Percentiles rank a stretch among this genome's conserved stretches.
Evolutionary conservation across 1,284 basidiomycete genomes (phyloP).

Genomic region (Acaromyces ingoldii): DNA sequence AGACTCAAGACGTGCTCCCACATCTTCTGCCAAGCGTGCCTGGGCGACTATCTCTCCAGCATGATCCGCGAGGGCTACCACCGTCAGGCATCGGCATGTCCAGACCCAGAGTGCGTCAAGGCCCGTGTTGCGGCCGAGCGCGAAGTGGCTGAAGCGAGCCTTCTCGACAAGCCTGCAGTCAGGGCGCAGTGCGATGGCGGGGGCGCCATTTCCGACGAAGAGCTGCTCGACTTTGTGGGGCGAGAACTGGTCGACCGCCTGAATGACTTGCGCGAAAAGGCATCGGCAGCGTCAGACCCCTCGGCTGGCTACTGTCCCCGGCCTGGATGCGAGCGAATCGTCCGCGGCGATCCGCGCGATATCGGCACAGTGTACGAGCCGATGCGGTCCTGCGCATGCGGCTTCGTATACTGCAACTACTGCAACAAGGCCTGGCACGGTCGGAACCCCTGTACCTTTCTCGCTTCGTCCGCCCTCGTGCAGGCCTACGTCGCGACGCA

Average conservation of each 20-base stretch:
- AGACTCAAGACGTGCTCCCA: constrained; percentile 9
- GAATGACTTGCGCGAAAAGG: constrained; percentile 6
- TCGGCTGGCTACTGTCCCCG: constrained; percentile 14
- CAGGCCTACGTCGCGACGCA: constrained; percentile 1
- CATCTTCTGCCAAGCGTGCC: constrained; percentile 16
- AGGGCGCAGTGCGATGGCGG: not conserved
- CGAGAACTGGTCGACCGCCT: constrained; percentile 5
- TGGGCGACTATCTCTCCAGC: constrained; percentile 11
- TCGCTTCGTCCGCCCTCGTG: constrained; percentile 3
- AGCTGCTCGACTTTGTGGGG: constrained; percentile 9
- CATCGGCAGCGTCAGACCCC: constrained; percentile 13
- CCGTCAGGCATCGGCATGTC: constrained; percentile 11
- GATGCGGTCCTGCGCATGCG: constrained; percentile 11
- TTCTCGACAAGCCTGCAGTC: not conserved
- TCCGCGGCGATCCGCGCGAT: constrained; percentile 1
- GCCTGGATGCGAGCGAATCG: constrained; percentile 9
- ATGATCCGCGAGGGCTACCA: constrained; percentile 12
- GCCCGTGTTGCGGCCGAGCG: not conserved
- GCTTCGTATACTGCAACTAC: constrained; percentile 10
- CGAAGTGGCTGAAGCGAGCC: not conserved
- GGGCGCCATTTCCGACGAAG: constrained; percentile 2
- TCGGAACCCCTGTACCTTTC: not conserved
- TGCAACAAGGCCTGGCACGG: constrained; percentile 15
- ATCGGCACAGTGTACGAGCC: constrained; percentile 11
- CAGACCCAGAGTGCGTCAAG: constrained; percentile 14